Conservation (phyloP, 768 basidiomycete genomes). For the Leccinum rimulosum region DNA sequence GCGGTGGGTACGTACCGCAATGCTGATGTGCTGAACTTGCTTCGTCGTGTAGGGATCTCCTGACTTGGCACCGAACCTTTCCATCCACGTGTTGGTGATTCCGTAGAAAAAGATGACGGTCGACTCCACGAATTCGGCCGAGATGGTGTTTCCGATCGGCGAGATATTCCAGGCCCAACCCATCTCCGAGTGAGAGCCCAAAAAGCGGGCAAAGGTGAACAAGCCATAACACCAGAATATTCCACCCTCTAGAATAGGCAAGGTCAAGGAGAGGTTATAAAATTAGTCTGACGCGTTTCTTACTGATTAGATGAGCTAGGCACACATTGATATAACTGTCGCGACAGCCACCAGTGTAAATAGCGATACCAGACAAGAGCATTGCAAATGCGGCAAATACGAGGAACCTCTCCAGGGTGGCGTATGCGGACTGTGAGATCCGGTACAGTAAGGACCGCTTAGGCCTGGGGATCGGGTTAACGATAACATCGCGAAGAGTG, state of each 20-base stretch:
- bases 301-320: conserved; percentile 90
- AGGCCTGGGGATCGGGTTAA: conserved; percentile 10
- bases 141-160: conserved; percentile 46
- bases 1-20: conserved; percentile 58
- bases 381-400: conserved; percentile 71
- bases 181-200: conserved; percentile 78
- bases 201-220: conserved; percentile 88
- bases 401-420: conserved; percentile 56
- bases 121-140: conserved; percentile 79
- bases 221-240: conserved; percentile 95
- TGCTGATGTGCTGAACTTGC: conserved; percentile 90
- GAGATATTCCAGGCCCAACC: conserved; percentile 96
- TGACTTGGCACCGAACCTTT: conserved; percentile 79
- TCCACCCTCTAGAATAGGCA: conserved; percentile 59
- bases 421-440: conserved; percentile 49
- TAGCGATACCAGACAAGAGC: conserved; percentile 65
- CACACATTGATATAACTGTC: conserved; percentile 76
- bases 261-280: not conserved
- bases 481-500: conserved; percentile 47
- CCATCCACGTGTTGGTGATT: conserved; percentile 94
- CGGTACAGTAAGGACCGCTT: conserved; percentile 34
- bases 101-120: conserved; percentile 86
- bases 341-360: conserved; percentile 88
- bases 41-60: conserved; percentile 88
- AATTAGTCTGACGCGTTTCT: conserved; percentile 22